These are phyloP conservation scores for Calonectria hongkongensis DNA, from an alignment of 2,329 filamentous ascomycete genomes.

Conservation along the genomic window DNA sequence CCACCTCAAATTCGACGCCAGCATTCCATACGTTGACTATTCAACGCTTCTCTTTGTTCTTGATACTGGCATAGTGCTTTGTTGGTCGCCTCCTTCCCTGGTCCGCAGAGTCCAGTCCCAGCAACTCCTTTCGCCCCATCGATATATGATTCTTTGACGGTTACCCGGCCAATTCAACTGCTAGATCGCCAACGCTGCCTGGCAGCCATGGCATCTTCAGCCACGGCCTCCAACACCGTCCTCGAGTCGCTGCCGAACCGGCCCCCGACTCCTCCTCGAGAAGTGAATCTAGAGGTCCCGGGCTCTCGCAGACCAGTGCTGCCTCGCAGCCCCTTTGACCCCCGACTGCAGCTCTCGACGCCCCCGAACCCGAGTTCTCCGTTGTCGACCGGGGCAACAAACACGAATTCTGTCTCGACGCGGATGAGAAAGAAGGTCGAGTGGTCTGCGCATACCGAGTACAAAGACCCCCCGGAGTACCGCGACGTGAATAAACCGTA, in stretches of 20 bases:
- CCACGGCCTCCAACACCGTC: conserved; percentile 58
- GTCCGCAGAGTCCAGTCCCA: conserved; percentile 28
- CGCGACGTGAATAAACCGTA: conserved; percentile 60
- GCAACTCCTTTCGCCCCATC: conserved; percentile 28
- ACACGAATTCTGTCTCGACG: conserved; percentile 65
- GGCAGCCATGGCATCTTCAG: conserved; percentile 66
- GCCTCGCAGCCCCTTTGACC: conserved; percentile 62
- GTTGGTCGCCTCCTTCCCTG: conserved; percentile 25
- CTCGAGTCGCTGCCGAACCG: conserved; percentile 74
- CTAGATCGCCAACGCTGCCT: conserved; percentile 64
- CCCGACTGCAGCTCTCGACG: conserved; percentile 65
- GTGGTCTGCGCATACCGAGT: conserved; percentile 75
- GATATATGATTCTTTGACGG: conserved; percentile 50
- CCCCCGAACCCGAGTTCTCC: conserved; percentile 71
- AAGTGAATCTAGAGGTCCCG: conserved; percentile 65
- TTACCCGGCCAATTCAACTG: conserved; percentile 56
- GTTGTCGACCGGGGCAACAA: conserved; percentile 62
- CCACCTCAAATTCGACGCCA: conserved; percentile 39
- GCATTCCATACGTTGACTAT: conserved; percentile 9
- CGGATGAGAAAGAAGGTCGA: conserved; percentile 73
- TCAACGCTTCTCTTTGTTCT: conserved; percentile 19
- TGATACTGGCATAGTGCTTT: conserved; percentile 18
- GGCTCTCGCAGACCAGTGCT: conserved; percentile 60
- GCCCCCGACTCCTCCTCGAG: conserved; percentile 81
- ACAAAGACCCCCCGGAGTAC: conserved; percentile 72